phyloP scores from a whole-genome alignment of 768 basidiomycete genomes.

The Pleurotus tuber-regium region DNA sequence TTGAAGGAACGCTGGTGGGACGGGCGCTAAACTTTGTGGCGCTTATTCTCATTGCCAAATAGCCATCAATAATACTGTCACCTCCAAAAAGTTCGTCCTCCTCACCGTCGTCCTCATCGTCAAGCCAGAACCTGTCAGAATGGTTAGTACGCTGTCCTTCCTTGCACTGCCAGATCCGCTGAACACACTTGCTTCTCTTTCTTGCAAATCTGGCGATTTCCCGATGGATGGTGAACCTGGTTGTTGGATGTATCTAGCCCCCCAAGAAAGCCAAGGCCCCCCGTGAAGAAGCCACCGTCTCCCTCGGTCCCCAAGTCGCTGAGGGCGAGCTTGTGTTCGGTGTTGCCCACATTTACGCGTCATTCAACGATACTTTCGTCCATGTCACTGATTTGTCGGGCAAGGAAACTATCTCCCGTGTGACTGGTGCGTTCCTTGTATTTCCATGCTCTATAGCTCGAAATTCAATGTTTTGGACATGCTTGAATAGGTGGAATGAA shows the following conservation, averaged over 20 bases:
- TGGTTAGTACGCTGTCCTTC: slow-evolving; percentile 31
- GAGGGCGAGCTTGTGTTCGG: slow-evolving; percentile 98
- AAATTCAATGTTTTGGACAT: background rate
- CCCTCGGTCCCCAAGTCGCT: slow-evolving; percentile 92
- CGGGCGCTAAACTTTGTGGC: no score
- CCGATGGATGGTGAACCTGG: slow-evolving; percentile 53
- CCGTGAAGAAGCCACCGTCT: slow-evolving; percentile 81
- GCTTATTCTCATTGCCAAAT: no score
- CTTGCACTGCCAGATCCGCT: background rate
- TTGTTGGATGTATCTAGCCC: slow-evolving; percentile 60
- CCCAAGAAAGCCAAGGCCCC: slow-evolving; percentile 80
- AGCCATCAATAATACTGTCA: background rate
- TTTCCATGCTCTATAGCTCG: background rate
- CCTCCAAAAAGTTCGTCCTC: slow-evolving; percentile 14
- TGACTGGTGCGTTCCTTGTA: slow-evolving; percentile 67
- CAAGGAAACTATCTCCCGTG: slow-evolving; percentile 98
- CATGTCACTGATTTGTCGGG: slow-evolving; percentile 99
- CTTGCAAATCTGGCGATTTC: slow-evolving; percentile 7
- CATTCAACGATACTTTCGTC: slow-evolving; percentile 99
- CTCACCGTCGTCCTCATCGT: slow-evolving; percentile 29
- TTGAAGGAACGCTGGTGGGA: no score
- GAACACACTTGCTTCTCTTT: slow-evolving; percentile 2
- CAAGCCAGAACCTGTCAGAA: slow-evolving; percentile 33
- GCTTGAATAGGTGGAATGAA: slow-evolving; percentile 86
- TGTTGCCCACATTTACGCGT: slow-evolving; percentile 98